A percentile compares a stretch with the other conserved stretches of the same genome.
phyloP scores from a whole-genome alignment of 2,329 filamentous ascomycete genomes.

The Scedosporium aurantiacum region DNA sequence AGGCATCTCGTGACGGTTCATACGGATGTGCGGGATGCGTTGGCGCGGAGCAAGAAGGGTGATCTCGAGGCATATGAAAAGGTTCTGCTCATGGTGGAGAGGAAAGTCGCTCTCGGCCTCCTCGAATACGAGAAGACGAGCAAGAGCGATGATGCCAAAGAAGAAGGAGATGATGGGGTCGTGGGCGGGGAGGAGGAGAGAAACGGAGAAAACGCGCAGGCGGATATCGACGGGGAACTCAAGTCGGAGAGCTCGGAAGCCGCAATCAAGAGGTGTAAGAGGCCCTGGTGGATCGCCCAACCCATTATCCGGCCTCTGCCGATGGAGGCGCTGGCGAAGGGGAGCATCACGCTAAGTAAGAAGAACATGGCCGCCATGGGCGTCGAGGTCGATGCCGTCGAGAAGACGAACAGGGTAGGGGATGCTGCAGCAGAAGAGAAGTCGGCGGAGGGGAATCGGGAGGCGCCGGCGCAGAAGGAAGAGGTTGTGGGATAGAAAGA shows the following conservation, averaged over 20 bases:
- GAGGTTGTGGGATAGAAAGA: slow-evolving; percentile 6
- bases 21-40: slow-evolving; percentile 73
- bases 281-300: slow-evolving; percentile 86
- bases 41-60: slow-evolving; percentile 57
- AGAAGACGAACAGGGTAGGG: slow-evolving; percentile 17
- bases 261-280: slow-evolving; percentile 60
- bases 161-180: slow-evolving; percentile 10
- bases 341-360: slow-evolving; percentile 63
- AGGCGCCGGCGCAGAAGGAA: slow-evolving; percentile 8
- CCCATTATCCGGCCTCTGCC: slow-evolving; percentile 78
- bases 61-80: slow-evolving; percentile 69
- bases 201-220: slow-evolving; percentile 5
- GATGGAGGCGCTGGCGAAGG: slow-evolving; percentile 75
- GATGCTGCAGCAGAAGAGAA: background rate
- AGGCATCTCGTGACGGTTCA: slow-evolving; percentile 70
- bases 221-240: slow-evolving; percentile 22
- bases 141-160: slow-evolving; percentile 29
- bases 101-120: slow-evolving; percentile 60
- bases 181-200: slow-evolving; percentile 7
- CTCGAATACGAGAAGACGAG: slow-evolving; percentile 53
- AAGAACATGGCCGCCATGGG: slow-evolving; percentile 28
- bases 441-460: background rate
- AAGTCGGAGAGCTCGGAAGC: slow-evolving; percentile 46
- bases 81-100: slow-evolving; percentile 65
- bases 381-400: slow-evolving; percentile 12